Evolutionary conservation across 164 flowering plant genomes (phyloP), one percentile per base, ranked within the genome.

Genomic region (Vitis labrusca): DNA sequence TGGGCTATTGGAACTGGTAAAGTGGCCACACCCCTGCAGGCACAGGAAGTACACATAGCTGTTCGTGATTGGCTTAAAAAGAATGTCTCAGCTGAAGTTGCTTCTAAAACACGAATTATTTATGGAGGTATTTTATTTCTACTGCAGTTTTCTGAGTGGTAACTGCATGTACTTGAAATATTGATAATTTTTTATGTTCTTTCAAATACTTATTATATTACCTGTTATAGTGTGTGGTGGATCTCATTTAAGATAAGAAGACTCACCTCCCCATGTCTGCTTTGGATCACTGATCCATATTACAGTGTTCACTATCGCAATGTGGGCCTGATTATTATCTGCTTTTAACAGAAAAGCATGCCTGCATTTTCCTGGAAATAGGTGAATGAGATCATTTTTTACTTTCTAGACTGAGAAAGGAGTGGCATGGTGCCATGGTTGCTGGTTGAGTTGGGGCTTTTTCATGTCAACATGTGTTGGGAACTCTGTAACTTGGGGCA

Each of bases 1-100:
- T 95, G 98, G 98, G 98, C 99, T 62, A 95, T 95, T 73, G 99
- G 97, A 68, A 95, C 99, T 59, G 98, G 97, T 72, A 93, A 93
- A 79, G 98, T 95, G 67, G 97, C 99, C 64, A 59, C 90, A 57
- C 97, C 98, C 2, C 77, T 78, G 79, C 99, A 93, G 77, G 99
- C 99, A 57, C 98, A 95, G 79, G 98, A 93, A 80, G 99, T 95
- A 63, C 99, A 95, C 80, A 91, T 76, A 64, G 97, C 98, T 71
- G 80, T 89, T 71, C 96, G 99, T 63, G 98, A 90, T 77, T 95
- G 97, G 98, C 92, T 95, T 50, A 90, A 83, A 74, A 90, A 85
- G 80, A 91, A 95, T 74, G 89, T 93, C 62, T 95, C 98, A 10
- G 85, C 82, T 29, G 94, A 89, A 76, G 97, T 88, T 67, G 94